These are phyloP conservation scores for Solanum pinnatisectum DNA, from an alignment of 257 asterid genomes.

Conservation along the genomic window DNA sequence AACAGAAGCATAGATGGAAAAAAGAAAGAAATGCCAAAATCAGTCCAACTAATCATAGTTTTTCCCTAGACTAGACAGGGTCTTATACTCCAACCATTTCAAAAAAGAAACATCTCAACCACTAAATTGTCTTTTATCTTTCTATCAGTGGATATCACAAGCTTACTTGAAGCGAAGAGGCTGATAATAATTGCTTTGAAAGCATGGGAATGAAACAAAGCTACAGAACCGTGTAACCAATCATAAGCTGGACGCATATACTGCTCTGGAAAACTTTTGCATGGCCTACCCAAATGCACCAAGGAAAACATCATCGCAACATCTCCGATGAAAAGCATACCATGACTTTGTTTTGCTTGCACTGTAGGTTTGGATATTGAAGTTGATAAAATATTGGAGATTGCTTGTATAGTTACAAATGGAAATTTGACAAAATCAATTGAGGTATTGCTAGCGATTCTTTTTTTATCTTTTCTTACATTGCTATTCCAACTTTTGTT, in stretches of 20 bases:
- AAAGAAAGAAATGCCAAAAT: not conserved
- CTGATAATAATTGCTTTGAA: not conserved
- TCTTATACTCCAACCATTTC: not conserved
- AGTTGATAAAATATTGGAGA: conserved; percentile 78
- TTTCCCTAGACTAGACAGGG: not conserved
- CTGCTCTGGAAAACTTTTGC: not conserved
- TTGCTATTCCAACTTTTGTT: not conserved
- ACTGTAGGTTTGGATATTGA: conserved; percentile 75
- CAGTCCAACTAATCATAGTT: not conserved
- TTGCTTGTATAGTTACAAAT: conserved; percentile 88
- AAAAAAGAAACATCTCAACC: not conserved
- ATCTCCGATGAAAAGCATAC: not conserved
- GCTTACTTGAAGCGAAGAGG: not conserved
- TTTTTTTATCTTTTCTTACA: not conserved
- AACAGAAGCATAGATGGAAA: not conserved
- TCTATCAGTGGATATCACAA: not conserved
- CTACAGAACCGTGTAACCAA: not conserved
- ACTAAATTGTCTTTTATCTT: not conserved
- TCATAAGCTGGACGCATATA: not conserved
- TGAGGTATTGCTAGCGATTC: conserved; percentile 38
- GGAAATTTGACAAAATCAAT: conserved; percentile 62
- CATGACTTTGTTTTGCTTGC: not conserved
- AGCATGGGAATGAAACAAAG: not conserved
- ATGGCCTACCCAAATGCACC: not conserved
- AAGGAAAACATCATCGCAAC: not conserved